These are phyloP conservation scores for Fusarium tupiense DNA, from an alignment of 2,329 filamentous ascomycete genomes.

Conservation along the genomic window DNA sequence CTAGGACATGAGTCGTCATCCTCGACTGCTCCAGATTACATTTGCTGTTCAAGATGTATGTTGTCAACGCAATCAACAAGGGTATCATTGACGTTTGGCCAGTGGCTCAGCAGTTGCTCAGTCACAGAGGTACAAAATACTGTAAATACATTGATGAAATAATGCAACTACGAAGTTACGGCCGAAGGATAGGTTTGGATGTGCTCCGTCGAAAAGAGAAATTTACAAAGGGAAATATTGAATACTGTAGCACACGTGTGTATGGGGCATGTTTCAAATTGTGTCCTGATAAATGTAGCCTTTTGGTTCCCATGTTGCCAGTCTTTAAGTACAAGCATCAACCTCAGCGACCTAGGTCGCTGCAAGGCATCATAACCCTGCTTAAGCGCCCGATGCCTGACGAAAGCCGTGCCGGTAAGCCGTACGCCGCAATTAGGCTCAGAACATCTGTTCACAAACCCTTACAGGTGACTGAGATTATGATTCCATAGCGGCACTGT, in stretches of 20 bases:
- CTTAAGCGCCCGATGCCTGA: conserved; percentile 25
- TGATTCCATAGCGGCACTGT: conserved; percentile 12
- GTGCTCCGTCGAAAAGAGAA: neutral
- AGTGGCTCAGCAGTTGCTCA: conserved; percentile 37
- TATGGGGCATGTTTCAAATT: conserved; percentile 21
- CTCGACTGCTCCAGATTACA: neutral
- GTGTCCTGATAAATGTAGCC: conserved; percentile 9
- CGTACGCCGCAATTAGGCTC: conserved; percentile 13
- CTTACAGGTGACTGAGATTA: neutral
- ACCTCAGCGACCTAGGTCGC: neutral
- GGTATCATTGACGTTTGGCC: conserved; percentile 32
- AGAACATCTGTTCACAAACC: neutral
- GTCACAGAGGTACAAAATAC: neutral
- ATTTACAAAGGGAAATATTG: neutral
- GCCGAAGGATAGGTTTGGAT: neutral
- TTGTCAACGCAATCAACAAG: conserved; percentile 22
- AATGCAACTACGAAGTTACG: neutral
- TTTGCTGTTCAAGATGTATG: neutral
- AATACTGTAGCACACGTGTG: neutral
- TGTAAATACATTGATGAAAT: conserved; percentile 3
- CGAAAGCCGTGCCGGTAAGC: conserved; percentile 28
- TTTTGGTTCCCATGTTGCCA: neutral
- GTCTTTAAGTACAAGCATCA: neutral
- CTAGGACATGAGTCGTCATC: neutral
- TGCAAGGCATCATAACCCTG: conserved; percentile 7